Percentiles rank a stretch among this genome's conserved stretches.
Evolutionary conservation across 2,329 filamentous ascomycete species (phyloP).

Genomic region (Cryphonectria parasitica): DNA sequence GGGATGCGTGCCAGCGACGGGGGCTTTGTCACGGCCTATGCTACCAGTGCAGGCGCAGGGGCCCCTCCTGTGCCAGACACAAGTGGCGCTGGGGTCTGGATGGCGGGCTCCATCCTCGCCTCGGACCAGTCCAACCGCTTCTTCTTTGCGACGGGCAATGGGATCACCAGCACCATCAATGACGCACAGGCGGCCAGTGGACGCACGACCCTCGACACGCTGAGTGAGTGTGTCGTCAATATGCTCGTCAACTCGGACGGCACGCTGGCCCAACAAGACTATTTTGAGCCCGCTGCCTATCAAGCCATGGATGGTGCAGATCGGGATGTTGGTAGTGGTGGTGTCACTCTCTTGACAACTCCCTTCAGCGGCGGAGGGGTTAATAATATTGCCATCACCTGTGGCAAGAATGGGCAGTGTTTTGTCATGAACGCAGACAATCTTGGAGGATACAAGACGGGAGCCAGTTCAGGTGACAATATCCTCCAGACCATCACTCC

Average conservation of each 20-base stretch:
- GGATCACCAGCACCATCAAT: conserved; percentile 36
- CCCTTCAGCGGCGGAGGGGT: conserved; percentile 16
- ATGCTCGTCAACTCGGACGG: conserved; percentile 47
- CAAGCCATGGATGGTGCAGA: conserved; percentile 53
- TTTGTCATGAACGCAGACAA: conserved; percentile 38
- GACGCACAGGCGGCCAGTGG: conserved; percentile 42
- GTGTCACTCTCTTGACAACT: conserved; percentile 40
- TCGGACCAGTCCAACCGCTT: conserved; percentile 27
- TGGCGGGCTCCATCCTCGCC: conserved; percentile 12
- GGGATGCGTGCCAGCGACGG: conserved; percentile 37
- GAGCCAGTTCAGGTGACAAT: conserved; percentile 43
- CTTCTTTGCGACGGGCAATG: conserved; percentile 39
- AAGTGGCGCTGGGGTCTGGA: conserved; percentile 16
- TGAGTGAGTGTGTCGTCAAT: conserved; percentile 51
- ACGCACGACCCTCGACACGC: conserved; percentile 38
- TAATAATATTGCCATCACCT: conserved; percentile 48
- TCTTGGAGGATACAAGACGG: conserved; percentile 38
- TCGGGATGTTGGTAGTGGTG: conserved; percentile 51
- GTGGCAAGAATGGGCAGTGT: conserved; percentile 55
- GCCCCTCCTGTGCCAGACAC: conserved; percentile 21
- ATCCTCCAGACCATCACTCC: conserved; percentile 49
- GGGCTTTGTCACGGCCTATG: conserved; percentile 30
- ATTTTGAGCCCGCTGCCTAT: conserved; percentile 60
- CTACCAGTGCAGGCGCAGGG: conserved; percentile 21
- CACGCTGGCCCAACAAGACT: conserved; percentile 33